Base-by-base conservation (phyloP, 495 filamentous ascomycete genomes). In the Pyrenula massariospora region DNA sequence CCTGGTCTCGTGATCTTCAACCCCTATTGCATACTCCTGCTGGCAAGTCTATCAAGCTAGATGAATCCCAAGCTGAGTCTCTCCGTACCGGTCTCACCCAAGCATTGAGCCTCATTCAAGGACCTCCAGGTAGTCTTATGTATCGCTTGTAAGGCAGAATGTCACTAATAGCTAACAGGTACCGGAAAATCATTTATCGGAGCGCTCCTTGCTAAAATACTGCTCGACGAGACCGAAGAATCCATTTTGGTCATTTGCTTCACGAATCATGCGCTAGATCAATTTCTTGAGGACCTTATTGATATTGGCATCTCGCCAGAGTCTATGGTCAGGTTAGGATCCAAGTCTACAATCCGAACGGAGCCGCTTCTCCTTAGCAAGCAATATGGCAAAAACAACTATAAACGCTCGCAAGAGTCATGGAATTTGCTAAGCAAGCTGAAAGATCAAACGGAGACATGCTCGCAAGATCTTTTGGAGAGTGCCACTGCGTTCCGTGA, bases 121-220 rank as follows among this genome's bases (percentile, higher is more conserved):
- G 88, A 0, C 87, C 88, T 0, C 88, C 88, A 67, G 86, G 85
- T 86, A 73, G 50, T n/a, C n/a, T n/a, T n/a, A n/a, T n/a, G n/a
- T n/a, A n/a, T n/a, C n/a, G n/a, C n/a, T n/a, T 57, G 55, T 3
- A n/a, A n/a, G n/a, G n/a, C n/a, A n/a, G n/a, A n/a, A n/a, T n/a
- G 25, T 53, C 10, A n/a, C n/a, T n/a, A n/a, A n/a, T n/a, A n/a
- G n/a, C n/a, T n/a, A n/a, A 12, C 50, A 88, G 87, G 87, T 2
- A 92, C 87, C 2, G 88, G 89, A 3, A 91, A 92, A 56, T 88
- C 86, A 0, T 88, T 90, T 57, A 80, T 89, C 25, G 88, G 89
- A 0, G 83, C 86, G 0, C 66, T 87, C 2, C 60, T 88, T 15
- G 79, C 81, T 0, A 86, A 86, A 55, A 65, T 69, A 0, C 54